Evolutionary conservation across 306 rosid species (phyloP).

Genomic region (Vicia sativa): DNA sequence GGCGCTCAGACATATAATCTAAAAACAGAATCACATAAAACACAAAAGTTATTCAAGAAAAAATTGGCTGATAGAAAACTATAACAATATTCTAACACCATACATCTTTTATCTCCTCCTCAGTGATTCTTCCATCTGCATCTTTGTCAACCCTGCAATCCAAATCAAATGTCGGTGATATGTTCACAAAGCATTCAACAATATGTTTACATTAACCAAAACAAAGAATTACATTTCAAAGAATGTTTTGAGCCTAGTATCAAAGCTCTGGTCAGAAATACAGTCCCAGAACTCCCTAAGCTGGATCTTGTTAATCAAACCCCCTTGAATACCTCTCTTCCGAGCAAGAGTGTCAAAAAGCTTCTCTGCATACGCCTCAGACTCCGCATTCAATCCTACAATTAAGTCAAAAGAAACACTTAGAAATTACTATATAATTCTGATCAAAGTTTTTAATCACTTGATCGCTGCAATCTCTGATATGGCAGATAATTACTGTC

Average conservation of each 20-base stretch:
- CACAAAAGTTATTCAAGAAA: background rate
- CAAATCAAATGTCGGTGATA: slow-evolving; percentile 27
- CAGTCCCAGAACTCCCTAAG: slow-evolving; percentile 64
- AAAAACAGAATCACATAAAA: slow-evolving; percentile 26
- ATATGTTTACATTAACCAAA: slow-evolving; percentile 8
- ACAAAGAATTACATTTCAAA: slow-evolving; percentile 62
- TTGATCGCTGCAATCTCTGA: background rate
- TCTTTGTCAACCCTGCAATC: slow-evolving; percentile 72
- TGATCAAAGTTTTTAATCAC: slow-evolving; percentile 1
- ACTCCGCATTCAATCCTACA: slow-evolving; percentile 62
- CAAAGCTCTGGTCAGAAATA: slow-evolving; percentile 67
- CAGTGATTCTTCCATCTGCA: slow-evolving; percentile 73
- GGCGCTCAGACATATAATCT: slow-evolving; percentile 71
- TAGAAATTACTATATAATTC: background rate
- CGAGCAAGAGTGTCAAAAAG: slow-evolving; percentile 68
- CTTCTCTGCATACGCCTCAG: slow-evolving; percentile 59
- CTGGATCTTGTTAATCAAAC: slow-evolving; percentile 57
- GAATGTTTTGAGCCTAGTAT: slow-evolving; percentile 67
- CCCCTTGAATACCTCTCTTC: slow-evolving; percentile 49
- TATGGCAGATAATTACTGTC: background rate
- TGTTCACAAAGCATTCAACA: slow-evolving; percentile 19
- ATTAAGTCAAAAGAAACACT: slow-evolving; percentile 20
- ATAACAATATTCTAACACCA: slow-evolving; percentile 3
- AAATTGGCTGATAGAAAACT: slow-evolving; percentile 15
- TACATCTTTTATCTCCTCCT: slow-evolving; percentile 70